Conservation (phyloP, 306 rosid genomes). For the Urtica urens region DNA sequence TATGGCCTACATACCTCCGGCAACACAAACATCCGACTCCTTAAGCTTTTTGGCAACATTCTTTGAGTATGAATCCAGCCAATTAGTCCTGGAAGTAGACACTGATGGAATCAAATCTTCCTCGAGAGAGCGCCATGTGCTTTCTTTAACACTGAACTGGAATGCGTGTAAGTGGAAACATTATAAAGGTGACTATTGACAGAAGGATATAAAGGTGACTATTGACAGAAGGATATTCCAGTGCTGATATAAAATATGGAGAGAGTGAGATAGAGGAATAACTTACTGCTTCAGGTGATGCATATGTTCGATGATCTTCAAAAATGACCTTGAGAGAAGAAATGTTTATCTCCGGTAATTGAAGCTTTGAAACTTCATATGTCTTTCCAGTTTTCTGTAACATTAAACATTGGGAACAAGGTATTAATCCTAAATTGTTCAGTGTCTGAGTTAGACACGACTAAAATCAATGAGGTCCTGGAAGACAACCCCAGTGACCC, state of each 20-base stretch:
- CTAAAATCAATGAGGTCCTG: too few species aligned
- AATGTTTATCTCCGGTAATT: conserved; percentile 69
- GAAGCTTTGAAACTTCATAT: conserved; percentile 71
- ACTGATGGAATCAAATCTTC: conserved; percentile 77
- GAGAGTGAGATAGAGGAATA: conserved; percentile 6
- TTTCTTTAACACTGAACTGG: conserved; percentile 70
- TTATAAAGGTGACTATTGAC: too few species aligned
- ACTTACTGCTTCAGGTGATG: conserved; percentile 84
- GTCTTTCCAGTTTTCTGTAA: conserved; percentile 68
- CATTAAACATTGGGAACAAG: conserved; percentile 14
- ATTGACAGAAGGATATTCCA: not conserved
- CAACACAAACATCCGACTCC: conserved; percentile 73
- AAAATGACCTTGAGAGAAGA: conserved; percentile 68
- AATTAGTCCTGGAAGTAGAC: conserved; percentile 56
- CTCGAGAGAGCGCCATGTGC: conserved; percentile 77
- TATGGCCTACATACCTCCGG: conserved; percentile 65
- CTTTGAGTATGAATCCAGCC: conserved; percentile 92
- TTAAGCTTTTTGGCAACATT: conserved; percentile 34
- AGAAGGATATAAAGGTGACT: conserved; percentile 3
- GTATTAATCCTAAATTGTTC: too few species aligned
- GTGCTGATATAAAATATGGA: conserved; percentile 1
- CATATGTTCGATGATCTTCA: conserved; percentile 93
- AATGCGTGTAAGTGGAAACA: conserved; percentile 21
- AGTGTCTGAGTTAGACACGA: too few species aligned
- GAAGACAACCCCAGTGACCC: too few species aligned